Evolutionary conservation across 768 basidiomycete species (phyloP), one percentile per base, ranked within the genome.

Genomic region (Boletus rubroflammeus): DNA sequence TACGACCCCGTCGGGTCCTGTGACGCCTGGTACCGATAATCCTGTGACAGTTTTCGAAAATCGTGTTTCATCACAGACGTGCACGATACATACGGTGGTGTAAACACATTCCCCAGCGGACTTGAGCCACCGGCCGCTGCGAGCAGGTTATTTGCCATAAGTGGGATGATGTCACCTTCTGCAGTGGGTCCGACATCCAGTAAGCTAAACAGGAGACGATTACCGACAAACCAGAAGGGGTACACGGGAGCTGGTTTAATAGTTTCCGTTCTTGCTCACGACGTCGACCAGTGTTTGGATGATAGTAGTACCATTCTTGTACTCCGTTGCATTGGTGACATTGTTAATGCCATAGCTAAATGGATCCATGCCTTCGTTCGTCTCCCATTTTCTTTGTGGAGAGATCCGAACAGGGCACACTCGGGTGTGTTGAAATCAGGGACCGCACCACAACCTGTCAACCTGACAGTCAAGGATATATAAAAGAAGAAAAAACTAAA

Each of bases 221-320:
- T 5, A 47, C 3, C 5, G 5, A 36, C 23, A 13, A 34, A 19
- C 21, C 14, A 26, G 14, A 44, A 50, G 13, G 9, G 29, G 40
- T 28, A 15, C n/a, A 38, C 34, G 25, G 6, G 29, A 44, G 23
- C 5, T 1, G 8, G 61, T 77, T 61, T 59, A 81, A 80, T 76
- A 83, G 61, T 84, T 83, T 10, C 83, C 83, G 55, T 81, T 81
- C 71, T 84, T 84, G 26, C 81, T 79, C n/a, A 79, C 81, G 53
- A 84, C 77, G 56, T 84, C 82, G 25, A 80, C 76, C 47, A 83
- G 61, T 0, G 75, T 78, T 50, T 78, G 78, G 3, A 84, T 65
- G 43, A 82, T 78, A 11, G 74, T 73, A 2, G 76, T 68, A 0
- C 73, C 76, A 47, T 76, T 78, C 69, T 78, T 81, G 60, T 81